Evolutionary conservation across 768 basidiomycete species (phyloP).

Genomic region (Tulasnella sp.): DNA sequence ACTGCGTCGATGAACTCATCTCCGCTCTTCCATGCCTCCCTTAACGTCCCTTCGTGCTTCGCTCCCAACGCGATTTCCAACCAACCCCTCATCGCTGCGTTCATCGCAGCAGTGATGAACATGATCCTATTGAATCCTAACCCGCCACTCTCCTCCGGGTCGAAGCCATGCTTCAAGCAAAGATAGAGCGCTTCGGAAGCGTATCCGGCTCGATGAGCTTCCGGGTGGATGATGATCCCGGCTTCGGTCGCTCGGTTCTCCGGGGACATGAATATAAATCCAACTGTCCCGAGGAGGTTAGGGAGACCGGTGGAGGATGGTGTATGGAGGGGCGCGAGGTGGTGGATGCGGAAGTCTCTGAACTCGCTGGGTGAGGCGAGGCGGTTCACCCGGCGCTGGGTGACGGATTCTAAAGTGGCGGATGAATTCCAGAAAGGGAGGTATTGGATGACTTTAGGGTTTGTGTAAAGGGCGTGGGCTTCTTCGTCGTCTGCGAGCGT

Average conservation of each 20-base stretch:
- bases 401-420: not conserved
- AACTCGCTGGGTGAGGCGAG: not conserved
- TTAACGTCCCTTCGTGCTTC: slow-evolving; percentile 1
- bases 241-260: not conserved
- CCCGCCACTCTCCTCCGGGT: not conserved
- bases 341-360: not conserved
- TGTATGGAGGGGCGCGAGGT: not conserved
- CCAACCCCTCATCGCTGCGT: slow-evolving; percentile 8
- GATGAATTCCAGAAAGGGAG: slow-evolving; percentile 8
- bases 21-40: slow-evolving; percentile 14
- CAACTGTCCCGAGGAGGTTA: slow-evolving; percentile 2
- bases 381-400: not conserved
- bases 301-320: not conserved
- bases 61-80: slow-evolving; percentile 2
- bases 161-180: slow-evolving; percentile 4
- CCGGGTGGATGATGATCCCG: slow-evolving; percentile 8
- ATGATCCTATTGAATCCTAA: slow-evolving; percentile 3
- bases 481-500: not conserved
- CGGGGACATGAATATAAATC: not conserved
- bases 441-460: not conserved
- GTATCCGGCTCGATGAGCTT: slow-evolving; percentile 6
- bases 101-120: slow-evolving; percentile 7
- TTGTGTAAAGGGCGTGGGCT: not conserved
- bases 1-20: slow-evolving; percentile 1
- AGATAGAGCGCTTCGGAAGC: slow-evolving; percentile 7